Evolutionary conservation across 176 grass and related monocot genomes (phyloP).

Genomic region (Typha latifolia): DNA sequence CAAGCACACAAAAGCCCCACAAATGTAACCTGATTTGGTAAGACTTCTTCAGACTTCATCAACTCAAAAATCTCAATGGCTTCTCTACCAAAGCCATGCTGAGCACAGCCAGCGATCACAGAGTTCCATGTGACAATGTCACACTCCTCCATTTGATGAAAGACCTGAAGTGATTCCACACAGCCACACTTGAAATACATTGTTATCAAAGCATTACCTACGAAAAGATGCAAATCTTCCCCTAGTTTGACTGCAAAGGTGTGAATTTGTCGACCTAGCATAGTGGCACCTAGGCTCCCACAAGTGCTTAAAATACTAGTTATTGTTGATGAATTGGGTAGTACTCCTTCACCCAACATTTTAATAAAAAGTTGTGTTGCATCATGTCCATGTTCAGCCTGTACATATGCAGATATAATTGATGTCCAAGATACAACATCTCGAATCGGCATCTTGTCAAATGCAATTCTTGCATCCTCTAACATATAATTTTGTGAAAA

Average conservation of each 20-base stretch:
- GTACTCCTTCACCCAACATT: slow-evolving; percentile 39
- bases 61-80: slow-evolving; percentile 49
- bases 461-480: slow-evolving; percentile 27
- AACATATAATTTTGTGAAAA: slow-evolving; percentile 23
- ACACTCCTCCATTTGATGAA: slow-evolving; percentile 38
- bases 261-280: slow-evolving; percentile 31
- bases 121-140: slow-evolving; percentile 55
- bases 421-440: slow-evolving; percentile 55
- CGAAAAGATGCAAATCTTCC: slow-evolving; percentile 29
- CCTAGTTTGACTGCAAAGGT: slow-evolving; percentile 37
- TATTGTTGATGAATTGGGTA: slow-evolving; percentile 55
- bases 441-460: slow-evolving; percentile 40
- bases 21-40: slow-evolving; percentile 60
- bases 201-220: slow-evolving; percentile 46
- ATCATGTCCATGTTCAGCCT: slow-evolving; percentile 19
- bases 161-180: slow-evolving; percentile 28
- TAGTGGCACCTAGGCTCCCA: neutral
- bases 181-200: slow-evolving; percentile 63
- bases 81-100: slow-evolving; percentile 34
- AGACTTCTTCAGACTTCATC: slow-evolving; percentile 24
- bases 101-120: slow-evolving; percentile 42
- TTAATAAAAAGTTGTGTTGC: slow-evolving; percentile 33
- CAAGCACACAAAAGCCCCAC: slow-evolving; percentile 51
- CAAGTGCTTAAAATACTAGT: slow-evolving; percentile 13
- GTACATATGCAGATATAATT: slow-evolving; percentile 41